These are phyloP conservation scores for Fusarium lyarnte DNA, from an alignment of 2,329 filamentous ascomycete species.

Conservation along the genomic window DNA sequence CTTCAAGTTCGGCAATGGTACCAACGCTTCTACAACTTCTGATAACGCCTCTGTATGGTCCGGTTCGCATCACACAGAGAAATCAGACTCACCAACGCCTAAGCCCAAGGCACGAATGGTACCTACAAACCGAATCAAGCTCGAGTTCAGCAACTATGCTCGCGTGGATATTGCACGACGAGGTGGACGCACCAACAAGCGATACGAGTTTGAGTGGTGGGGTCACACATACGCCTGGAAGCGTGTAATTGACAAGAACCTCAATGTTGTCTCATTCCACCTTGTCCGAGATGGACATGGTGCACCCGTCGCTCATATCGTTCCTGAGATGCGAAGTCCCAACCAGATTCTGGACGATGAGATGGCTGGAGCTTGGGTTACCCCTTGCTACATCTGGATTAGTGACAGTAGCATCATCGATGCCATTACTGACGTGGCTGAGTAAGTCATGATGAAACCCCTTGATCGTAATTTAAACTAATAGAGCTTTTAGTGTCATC, in stretches of 20 bases:
- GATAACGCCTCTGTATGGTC: slow-evolving; percentile 42
- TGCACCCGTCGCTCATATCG: slow-evolving; percentile 80
- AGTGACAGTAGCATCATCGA: slow-evolving; percentile 76
- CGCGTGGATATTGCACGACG: slow-evolving; percentile 84
- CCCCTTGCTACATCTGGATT: slow-evolving; percentile 91
- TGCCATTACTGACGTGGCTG: slow-evolving; percentile 81
- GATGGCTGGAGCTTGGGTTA: slow-evolving; percentile 86
- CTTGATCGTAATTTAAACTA: slow-evolving; percentile 26
- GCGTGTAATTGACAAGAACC: slow-evolving; percentile 76
- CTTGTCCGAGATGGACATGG: slow-evolving; percentile 73
- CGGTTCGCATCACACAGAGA: slow-evolving; percentile 33
- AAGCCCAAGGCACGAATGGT: slow-evolving; percentile 51
- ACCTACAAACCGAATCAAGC: slow-evolving; percentile 81
- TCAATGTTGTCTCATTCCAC: slow-evolving; percentile 78
- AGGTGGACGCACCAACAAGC: slow-evolving; percentile 70
- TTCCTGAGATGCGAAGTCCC: slow-evolving; percentile 79
- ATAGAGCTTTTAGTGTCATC: slow-evolving; percentile 72
- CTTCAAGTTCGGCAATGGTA: slow-evolving; percentile 30
- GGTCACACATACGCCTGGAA: slow-evolving; percentile 86
- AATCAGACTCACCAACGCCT: slow-evolving; percentile 35
- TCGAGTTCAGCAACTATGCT: slow-evolving; percentile 98
- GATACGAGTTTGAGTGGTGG: slow-evolving; percentile 96
- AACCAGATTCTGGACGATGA: slow-evolving; percentile 77
- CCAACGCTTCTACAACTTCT: slow-evolving; percentile 23
- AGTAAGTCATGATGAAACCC: slow-evolving; percentile 65